Base-by-base conservation (phyloP, 345 rosid species). In the Aurinia saxatilis region DNA sequence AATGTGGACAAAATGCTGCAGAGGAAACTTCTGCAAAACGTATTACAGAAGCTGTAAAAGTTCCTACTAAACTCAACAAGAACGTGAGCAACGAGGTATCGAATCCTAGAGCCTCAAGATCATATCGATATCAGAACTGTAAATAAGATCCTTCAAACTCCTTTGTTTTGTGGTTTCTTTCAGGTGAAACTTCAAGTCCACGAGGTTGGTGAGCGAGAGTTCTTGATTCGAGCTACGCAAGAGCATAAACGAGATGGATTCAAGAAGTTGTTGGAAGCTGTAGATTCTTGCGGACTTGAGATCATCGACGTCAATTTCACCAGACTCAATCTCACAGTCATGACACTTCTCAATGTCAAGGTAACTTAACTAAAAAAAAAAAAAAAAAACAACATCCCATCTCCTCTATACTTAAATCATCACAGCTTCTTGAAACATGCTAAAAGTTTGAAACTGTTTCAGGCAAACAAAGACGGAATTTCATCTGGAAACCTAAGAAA, bases 291-390 rank as follows among this genome's bases (percentile, higher is more conserved):
- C 41, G 90, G 83, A 53, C 80, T 87, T 65, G 75, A 67, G 46
- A 81, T 85, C 21, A 71, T 80, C 13, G 79, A 90, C 70, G 96
- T 83, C 46, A 93, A 84, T 67, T 70, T 93, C 48, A 84, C 86
- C 34, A 84, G 86, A 29, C 73, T 72, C 6, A 23, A 77, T 50
- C 77, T 79, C 39, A 80, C 44, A 54, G 87, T 75, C 62, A 75
- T 80, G 47, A 77, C 77, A 64, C 65, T 78, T 76, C 78, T 90
- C 66, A 73, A 58, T 64, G 90, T 85, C 35, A 80, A 85, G 97
- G 97, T 84, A 56, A 56, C 53, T 46, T 57, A 15, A 35, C 30
- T 15, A n/a, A n/a, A n/a, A n/a, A n/a, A n/a, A n/a, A n/a, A n/a
- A n/a, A n/a, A n/a, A n/a, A n/a, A n/a, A n/a, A n/a, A n/a, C n/a